Percentiles rank a stretch among this genome's conserved stretches.
Evolutionary conservation across 2,329 filamentous ascomycete species (phyloP).

Genomic region (Leptographium lundbergii): DNA sequence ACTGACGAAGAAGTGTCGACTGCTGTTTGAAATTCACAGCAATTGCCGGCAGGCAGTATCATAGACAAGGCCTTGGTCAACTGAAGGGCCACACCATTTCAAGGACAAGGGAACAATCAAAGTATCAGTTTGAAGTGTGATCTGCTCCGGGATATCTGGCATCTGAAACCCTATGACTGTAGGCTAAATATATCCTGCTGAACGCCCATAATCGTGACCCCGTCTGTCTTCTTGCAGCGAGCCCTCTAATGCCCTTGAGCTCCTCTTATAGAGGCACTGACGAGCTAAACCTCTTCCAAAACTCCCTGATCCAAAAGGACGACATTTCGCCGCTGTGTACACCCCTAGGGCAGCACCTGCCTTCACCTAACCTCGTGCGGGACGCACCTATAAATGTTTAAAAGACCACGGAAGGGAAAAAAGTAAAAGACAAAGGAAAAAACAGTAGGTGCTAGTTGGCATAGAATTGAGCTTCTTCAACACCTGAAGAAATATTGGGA

Average conservation of each 20-base stretch:
- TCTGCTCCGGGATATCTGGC: no score
- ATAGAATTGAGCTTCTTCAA: background rate
- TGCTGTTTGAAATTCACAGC: background rate
- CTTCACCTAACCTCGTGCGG: background rate
- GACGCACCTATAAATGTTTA: no score
- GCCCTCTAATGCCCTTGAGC: background rate
- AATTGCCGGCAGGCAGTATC: background rate
- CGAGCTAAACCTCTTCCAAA: background rate
- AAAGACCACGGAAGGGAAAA: background rate
- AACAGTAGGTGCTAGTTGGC: background rate
- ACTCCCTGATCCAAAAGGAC: no score
- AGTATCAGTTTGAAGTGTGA: no score
- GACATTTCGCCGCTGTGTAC: background rate
- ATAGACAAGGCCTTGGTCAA: no score
- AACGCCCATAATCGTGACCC: background rate
- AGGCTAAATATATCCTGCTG: no score
- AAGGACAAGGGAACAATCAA: no score
- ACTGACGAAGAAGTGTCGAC: background rate
- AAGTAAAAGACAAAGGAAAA: background rate
- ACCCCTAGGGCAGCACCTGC: background rate
- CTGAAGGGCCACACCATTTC: background rate
- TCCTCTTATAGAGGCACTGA: background rate
- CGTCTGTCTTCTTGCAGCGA: background rate
- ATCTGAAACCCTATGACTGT: no score
- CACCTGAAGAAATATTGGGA: background rate